Evolutionary conservation across 441 rosid species (phyloP).

Genomic region (Macaranga tanarius): DNA sequence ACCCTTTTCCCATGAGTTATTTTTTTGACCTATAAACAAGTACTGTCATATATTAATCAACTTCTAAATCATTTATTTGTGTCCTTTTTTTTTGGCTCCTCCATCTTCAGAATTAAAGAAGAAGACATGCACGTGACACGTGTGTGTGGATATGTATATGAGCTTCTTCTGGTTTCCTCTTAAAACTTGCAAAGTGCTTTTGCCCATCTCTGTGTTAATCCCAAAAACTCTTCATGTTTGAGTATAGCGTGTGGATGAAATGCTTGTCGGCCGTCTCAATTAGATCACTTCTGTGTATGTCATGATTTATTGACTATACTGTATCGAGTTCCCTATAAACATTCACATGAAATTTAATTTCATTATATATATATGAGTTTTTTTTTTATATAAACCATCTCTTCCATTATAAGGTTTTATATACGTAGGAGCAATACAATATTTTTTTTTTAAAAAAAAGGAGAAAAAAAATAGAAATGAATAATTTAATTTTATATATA

Average conservation of each 20-base stretch:
- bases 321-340: no score
- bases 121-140: not conserved
- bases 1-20: not conserved
- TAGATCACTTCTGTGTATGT: no score
- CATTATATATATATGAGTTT: no score
- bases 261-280: constrained; percentile 4
- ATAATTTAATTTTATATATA: no score
- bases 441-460: no score
- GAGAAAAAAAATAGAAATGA: no score
- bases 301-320: no score
- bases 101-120: not conserved
- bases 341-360: not conserved
- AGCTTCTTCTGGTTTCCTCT: not conserved
- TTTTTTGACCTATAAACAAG: not conserved
- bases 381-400: no score
- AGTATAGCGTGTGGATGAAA: constrained; percentile 9
- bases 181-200: not conserved
- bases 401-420: no score
- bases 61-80: not conserved
- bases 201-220: constrained; percentile 12
- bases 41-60: constrained; percentile 3
- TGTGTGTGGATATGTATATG: not conserved
- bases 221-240: constrained; percentile 12
- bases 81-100: not conserved
- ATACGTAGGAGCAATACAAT: no score